Percentiles rank a stretch among this genome's conserved stretches.
phyloP scores from a whole-genome alignment of 2,329 filamentous ascomycete species.

The Diaporthe eres region DNA sequence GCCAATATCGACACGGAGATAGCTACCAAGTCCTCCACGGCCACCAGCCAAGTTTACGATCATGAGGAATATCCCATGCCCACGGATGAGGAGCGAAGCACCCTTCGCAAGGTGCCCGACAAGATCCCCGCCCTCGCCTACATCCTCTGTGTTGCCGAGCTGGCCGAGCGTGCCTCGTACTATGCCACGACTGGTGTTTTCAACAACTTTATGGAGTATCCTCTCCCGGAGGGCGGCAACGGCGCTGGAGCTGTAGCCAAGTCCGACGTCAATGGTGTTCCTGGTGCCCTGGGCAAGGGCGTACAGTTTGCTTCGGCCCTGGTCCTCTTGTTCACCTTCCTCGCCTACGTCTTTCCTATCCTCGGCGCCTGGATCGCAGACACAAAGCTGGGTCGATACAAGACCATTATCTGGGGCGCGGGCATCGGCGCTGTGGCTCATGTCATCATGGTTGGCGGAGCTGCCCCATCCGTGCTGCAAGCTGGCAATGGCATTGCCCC shows the following conservation, averaged over 20 bases:
- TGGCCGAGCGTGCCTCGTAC: conserved; percentile 67
- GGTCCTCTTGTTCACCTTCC: conserved; percentile 60
- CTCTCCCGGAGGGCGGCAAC: conserved; percentile 59
- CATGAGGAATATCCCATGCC: conserved; percentile 53
- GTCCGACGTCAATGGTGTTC: conserved; percentile 54
- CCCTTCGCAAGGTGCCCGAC: conserved; percentile 62
- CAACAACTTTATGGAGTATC: conserved; percentile 69
- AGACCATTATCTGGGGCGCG: conserved; percentile 71
- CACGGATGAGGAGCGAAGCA: conserved; percentile 61
- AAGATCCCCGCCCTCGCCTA: conserved; percentile 60
- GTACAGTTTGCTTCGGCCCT: conserved; percentile 62
- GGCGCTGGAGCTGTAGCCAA: conserved; percentile 52
- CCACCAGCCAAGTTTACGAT: conserved; percentile 41
- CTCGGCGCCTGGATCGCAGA: conserved; percentile 72
- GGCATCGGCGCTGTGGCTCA: conserved; percentile 74
- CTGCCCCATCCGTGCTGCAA: conserved; percentile 72
- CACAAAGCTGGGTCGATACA: conserved; percentile 76
- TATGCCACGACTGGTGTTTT: conserved; percentile 65
- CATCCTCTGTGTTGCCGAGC: conserved; percentile 63
- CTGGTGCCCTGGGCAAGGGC: conserved; percentile 67
- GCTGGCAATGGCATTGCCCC: conserved; percentile 66
- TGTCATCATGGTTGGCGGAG: conserved; percentile 74
- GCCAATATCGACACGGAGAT: not conserved
- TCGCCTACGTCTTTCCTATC: conserved; percentile 64
- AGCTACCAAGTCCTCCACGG: not conserved